A percentile compares a stretch with the other conserved stretches of the same genome.
Evolutionary conservation across 352 stramenopile species (phyloP).

Genomic region (Globisporangium parvum): DNA sequence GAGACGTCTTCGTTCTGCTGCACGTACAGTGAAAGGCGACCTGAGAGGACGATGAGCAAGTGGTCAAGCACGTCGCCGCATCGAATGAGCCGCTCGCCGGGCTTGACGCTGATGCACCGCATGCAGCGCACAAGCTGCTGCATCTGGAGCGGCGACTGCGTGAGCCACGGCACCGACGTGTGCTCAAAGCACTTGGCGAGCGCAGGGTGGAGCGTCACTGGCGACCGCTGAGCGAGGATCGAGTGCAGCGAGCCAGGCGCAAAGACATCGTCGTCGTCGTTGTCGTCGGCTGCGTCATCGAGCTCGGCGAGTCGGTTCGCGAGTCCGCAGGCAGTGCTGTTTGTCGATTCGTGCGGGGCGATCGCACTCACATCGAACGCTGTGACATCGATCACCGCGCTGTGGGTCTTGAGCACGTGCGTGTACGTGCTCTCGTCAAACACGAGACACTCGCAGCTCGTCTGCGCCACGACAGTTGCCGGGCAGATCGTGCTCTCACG

Average conservation of each 20-base stretch:
- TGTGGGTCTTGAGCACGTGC: conserved; percentile 29
- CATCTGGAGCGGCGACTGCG: conserved; percentile 21
- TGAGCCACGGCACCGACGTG: conserved; percentile 24
- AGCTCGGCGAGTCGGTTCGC: background rate
- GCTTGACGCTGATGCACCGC: conserved; percentile 18
- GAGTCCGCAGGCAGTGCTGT: background rate
- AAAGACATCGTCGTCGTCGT: background rate
- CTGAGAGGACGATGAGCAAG: conserved; percentile 41
- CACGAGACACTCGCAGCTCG: conserved; percentile 43
- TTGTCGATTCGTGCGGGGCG: no score
- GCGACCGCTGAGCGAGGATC: conserved; percentile 4
- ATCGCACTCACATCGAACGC: background rate
- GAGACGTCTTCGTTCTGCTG: conserved; percentile 31
- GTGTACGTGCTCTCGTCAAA: conserved; percentile 40
- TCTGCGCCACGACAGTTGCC: conserved; percentile 47
- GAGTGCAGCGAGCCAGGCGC: conserved; percentile 6
- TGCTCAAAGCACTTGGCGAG: conserved; percentile 27
- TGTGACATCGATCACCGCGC: conserved; percentile 26
- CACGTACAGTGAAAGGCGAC: conserved; percentile 34
- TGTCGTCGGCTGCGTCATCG: background rate
- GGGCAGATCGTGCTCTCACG: conserved; percentile 30
- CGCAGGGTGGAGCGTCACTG: conserved; percentile 10
- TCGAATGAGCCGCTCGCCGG: conserved; percentile 36
- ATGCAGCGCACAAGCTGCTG: conserved; percentile 34
- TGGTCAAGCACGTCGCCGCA: conserved; percentile 35